Percentiles rank a stretch among this genome's conserved stretches.
These are phyloP conservation scores for Austroboletus rostrupii DNA, from an alignment of 1,284 basidiomycete genomes.

Conservation along the genomic window DNA sequence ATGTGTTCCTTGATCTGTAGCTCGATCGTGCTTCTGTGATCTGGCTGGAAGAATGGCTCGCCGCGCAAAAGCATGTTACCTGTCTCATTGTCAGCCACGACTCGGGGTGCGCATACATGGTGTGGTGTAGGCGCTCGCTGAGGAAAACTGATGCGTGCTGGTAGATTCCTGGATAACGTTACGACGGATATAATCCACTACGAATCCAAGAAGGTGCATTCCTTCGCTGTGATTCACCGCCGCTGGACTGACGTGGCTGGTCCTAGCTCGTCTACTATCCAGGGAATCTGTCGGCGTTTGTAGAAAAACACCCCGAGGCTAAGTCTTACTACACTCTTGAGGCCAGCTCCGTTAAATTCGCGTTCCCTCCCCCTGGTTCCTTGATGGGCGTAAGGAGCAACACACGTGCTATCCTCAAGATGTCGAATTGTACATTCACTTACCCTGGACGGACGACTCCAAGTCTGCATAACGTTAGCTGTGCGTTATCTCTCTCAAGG, in stretches of 20 bases:
- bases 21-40: conserved; percentile 86
- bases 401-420: conserved; percentile 94
- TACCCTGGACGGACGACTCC: conserved; percentile 87
- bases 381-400: conserved; percentile 97
- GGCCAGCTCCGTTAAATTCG: conserved; percentile 92
- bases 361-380: conserved; percentile 94
- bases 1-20: conserved; percentile 37
- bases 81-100: conserved; percentile 97
- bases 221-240: conserved; percentile 14
- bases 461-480: conserved; percentile 85
- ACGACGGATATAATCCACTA: conserved; percentile 99
- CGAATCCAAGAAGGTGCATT: conserved; percentile 81
- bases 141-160: conserved; percentile 8
- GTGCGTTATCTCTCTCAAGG: conserved; percentile 89
- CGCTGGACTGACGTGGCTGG: conserved; percentile 16
- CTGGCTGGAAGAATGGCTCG: conserved; percentile 93
- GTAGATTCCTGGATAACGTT: conserved; percentile 91
- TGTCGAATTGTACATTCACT: conserved; percentile 89
- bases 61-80: conserved; percentile 78
- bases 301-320: conserved; percentile 88
- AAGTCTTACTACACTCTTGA: conserved; percentile 97
- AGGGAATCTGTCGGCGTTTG: conserved; percentile 92
- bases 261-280: conserved; percentile 87
- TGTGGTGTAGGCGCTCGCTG: conserved; percentile 5
- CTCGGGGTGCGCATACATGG: conserved; percentile 66